phyloP scores from a whole-genome alignment of 768 basidiomycete genomes.

The Austroboletus eburneus region DNA sequence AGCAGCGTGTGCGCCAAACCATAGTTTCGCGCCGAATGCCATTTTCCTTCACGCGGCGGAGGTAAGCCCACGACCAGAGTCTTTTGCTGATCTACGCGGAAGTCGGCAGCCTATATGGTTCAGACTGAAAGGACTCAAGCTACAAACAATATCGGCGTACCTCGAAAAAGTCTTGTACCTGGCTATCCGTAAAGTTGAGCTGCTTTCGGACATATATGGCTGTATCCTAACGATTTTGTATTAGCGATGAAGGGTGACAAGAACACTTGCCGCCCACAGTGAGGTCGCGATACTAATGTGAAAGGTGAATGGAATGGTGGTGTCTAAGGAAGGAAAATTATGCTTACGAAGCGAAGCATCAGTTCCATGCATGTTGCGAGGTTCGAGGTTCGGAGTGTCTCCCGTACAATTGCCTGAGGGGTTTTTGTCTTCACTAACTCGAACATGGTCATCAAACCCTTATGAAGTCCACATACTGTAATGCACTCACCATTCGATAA shows the following conservation, averaged over 20 bases:
- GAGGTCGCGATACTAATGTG: constrained; percentile 39
- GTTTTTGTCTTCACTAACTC: constrained; percentile 39
- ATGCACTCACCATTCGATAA: constrained; percentile 40
- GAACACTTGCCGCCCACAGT: constrained; percentile 25
- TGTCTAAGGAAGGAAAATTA: neutral
- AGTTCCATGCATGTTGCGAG: constrained; percentile 36
- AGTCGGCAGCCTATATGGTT: constrained; percentile 34
- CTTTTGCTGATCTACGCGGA: constrained; percentile 37
- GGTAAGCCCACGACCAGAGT: constrained; percentile 45
- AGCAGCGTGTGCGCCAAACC: constrained; percentile 40
- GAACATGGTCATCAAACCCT: neutral
- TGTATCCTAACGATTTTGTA: constrained; percentile 34
- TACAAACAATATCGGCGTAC: constrained; percentile 17
- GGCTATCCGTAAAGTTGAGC: constrained; percentile 33
- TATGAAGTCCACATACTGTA: neutral
- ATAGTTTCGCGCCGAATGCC: constrained; percentile 39
- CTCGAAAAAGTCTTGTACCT: constrained; percentile 46
- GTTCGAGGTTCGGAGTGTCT: constrained; percentile 33
- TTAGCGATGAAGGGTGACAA: neutral
- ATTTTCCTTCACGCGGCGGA: constrained; percentile 32
- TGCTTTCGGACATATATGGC: constrained; percentile 42
- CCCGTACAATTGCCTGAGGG: constrained; percentile 37
- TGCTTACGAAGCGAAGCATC: constrained; percentile 32
- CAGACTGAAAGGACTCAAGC: neutral
- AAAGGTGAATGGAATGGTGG: neutral